Evolutionary conservation across 2,329 filamentous ascomycete genomes (phyloP).

Genomic region (Fusarium sp.): DNA sequence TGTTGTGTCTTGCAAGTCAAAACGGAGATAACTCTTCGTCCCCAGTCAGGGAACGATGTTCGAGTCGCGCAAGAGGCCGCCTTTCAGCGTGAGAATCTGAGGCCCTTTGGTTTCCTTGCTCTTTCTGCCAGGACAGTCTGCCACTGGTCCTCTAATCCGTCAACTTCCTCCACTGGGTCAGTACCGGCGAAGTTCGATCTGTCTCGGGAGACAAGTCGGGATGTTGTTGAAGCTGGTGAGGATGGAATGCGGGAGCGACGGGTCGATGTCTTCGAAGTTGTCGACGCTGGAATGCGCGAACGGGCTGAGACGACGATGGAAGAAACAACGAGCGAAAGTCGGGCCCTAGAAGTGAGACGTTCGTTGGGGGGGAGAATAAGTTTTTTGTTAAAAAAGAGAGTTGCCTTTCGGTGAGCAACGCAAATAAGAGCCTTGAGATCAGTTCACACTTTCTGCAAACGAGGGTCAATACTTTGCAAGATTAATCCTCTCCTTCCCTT

Average conservation of each 20-base stretch:
- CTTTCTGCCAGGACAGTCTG: constrained; percentile 17
- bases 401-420: constrained; percentile 14
- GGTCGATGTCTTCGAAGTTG: constrained; percentile 32
- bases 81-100: constrained; percentile 11
- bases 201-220: constrained; percentile 35
- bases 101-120: constrained; percentile 25
- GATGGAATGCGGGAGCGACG: constrained; percentile 40
- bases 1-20: constrained; percentile 15
- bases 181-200: constrained; percentile 8
- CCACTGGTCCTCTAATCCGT: constrained; percentile 5
- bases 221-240: constrained; percentile 15
- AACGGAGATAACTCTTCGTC: constrained; percentile 39
- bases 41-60: constrained; percentile 42
- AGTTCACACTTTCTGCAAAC: constrained; percentile 42
- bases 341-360: constrained; percentile 41
- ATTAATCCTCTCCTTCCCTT: constrained; percentile 23
- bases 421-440: constrained; percentile 32
- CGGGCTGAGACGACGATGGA: constrained; percentile 34
- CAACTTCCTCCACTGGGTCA: constrained; percentile 20
- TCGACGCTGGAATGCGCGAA: constrained; percentile 39
- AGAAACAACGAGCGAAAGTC: constrained; percentile 43
- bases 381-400: constrained; percentile 15
- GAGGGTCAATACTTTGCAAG: constrained; percentile 38
- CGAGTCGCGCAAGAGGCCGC: constrained; percentile 29
- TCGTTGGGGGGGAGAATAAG: constrained; percentile 12